Conservation (phyloP, 805 yeast genomes). For the Kodamaea sagamina region DNA sequence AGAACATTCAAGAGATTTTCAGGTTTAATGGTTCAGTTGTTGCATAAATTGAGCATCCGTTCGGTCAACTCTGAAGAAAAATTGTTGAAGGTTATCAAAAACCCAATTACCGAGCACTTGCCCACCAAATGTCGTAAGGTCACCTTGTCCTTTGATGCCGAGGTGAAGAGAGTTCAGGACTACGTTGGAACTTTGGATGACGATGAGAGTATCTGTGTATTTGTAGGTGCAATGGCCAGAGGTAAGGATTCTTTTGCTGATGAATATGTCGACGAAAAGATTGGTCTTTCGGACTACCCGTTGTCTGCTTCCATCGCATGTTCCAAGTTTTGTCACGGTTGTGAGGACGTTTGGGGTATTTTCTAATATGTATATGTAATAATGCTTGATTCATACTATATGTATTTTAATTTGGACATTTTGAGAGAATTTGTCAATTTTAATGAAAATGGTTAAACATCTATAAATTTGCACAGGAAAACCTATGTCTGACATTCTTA, state of each 20-base stretch:
- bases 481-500: too few relatives aligned
- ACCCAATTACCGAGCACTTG: slow-evolving; percentile 94
- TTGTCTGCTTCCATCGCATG: slow-evolving; percentile 97
- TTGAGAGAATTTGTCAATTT: too few relatives aligned
- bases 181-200: slow-evolving; percentile 76
- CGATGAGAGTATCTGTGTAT: slow-evolving; percentile 94
- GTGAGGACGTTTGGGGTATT: slow-evolving; percentile 97
- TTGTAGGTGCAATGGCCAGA: slow-evolving; percentile 99
- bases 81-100: slow-evolving; percentile 89
- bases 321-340: slow-evolving; percentile 96
- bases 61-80: slow-evolving; percentile 95
- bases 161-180: slow-evolving; percentile 84
- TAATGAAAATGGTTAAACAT: too few relatives aligned
- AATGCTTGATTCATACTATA: too few relatives aligned
- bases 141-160: slow-evolving; percentile 90
- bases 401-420: too few relatives aligned
- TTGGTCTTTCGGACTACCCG: slow-evolving; percentile 94
- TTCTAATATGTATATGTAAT: slow-evolving; percentile 23
- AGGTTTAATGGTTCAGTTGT: slow-evolving; percentile 94
- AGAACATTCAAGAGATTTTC: slow-evolving; percentile 97
- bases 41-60: slow-evolving; percentile 89
- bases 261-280: slow-evolving; percentile 93
- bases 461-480: too few relatives aligned
- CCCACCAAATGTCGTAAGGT: slow-evolving; percentile 95
- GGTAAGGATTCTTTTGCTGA: slow-evolving; percentile 98